Percentiles rank a stretch among this genome's conserved stretches.
Evolutionary conservation across 208 protist species (phyloP).

Genomic region (Tetramitus jugosus): DNA sequence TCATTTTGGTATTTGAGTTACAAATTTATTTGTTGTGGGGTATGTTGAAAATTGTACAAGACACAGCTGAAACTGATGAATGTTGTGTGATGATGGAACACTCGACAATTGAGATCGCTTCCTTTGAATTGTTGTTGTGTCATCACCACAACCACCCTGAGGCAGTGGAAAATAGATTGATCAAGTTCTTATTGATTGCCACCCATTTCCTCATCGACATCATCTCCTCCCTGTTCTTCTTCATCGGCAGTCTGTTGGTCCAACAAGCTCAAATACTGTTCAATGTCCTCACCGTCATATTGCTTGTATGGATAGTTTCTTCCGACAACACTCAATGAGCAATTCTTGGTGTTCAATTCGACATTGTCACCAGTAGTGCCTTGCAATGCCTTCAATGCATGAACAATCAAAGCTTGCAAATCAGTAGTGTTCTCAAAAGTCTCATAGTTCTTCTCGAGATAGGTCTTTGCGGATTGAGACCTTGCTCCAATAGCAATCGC

Average conservation of each 20-base stretch:
- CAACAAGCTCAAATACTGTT: constrained; percentile 57
- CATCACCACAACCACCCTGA: no score
- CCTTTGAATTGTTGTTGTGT: no score
- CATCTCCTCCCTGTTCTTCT: background rate
- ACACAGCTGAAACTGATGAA: no score
- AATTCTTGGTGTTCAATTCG: constrained; percentile 80
- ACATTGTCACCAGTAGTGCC: constrained; percentile 74
- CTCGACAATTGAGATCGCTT: no score
- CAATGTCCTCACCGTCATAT: constrained; percentile 63
- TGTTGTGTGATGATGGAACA: no score
- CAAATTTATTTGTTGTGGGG: no score
- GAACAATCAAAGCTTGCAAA: constrained; percentile 72
- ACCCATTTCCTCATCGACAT: constrained; percentile 1
- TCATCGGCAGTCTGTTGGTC: background rate
- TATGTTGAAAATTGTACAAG: no score
- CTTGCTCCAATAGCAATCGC: constrained; percentile 96
- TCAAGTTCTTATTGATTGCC: no score
- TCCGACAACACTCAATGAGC: constrained; percentile 76
- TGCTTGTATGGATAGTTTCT: constrained; percentile 68
- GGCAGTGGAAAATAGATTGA: no score
- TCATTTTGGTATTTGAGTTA: no score
- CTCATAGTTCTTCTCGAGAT: constrained; percentile 95
- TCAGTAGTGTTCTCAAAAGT: constrained; percentile 56
- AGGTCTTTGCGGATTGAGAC: constrained; percentile 93
- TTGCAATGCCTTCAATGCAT: constrained; percentile 79